Evolutionary conservation across 306 rosid species (phyloP).

Genomic region (Astragalus membranaceus): DNA sequence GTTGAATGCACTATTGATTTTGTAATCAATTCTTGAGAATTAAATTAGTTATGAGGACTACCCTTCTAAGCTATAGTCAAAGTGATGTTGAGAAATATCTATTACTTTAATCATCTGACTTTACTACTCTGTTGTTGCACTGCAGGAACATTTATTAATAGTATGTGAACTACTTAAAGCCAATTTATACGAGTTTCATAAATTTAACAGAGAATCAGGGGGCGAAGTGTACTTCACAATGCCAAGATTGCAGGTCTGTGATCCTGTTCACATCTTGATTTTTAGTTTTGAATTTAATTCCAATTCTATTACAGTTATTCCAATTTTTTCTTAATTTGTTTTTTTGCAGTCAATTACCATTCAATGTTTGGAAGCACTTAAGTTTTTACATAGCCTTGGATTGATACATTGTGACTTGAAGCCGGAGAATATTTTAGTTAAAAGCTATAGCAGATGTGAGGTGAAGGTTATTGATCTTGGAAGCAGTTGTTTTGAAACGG

Average conservation of each 20-base stretch:
- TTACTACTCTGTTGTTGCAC: neutral
- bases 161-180: constrained; percentile 98
- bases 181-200: constrained; percentile 93
- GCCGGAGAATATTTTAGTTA: constrained; percentile 96
- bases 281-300: constrained; percentile 3
- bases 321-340: constrained; percentile 11
- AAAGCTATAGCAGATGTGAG: constrained; percentile 98
- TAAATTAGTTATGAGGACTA: neutral
- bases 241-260: constrained; percentile 96
- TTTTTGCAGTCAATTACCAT: constrained; percentile 84
- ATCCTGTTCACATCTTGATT: constrained; percentile 9
- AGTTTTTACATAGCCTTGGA: constrained; percentile 88
- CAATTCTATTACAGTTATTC: constrained; percentile 8
- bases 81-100: constrained; percentile 10
- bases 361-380: constrained; percentile 96
- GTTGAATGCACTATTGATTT: neutral
- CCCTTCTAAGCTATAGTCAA: neutral
- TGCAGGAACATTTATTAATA: constrained; percentile 94
- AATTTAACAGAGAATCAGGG: constrained; percentile 95
- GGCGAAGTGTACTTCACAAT: constrained; percentile 98
- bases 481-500: constrained; percentile 98
- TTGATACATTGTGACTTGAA: constrained; percentile 96
- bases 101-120: neutral
- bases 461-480: constrained; percentile 99
- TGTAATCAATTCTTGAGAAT: too few species aligned